Base-by-base conservation (phyloP, 345 rosid genomes). In the Lepidium didymum region DNA sequence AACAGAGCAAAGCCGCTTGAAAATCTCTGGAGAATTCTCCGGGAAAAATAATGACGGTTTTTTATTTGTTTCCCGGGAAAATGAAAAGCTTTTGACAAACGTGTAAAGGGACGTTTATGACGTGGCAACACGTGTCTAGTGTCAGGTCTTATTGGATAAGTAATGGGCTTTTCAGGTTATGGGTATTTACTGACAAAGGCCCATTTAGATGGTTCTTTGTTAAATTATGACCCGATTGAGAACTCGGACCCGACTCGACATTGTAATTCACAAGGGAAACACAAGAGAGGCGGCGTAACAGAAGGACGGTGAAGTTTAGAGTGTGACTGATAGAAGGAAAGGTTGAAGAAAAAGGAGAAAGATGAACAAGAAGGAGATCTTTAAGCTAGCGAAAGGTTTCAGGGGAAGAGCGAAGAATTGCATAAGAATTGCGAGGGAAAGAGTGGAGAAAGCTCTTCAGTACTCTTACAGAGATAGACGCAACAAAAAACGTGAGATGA, bases 401-500 rank as follows among this genome's bases (percentile, higher is more conserved):
- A 81, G 95, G 62, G 97, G 97, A 63, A 86, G 95, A 76, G 97
- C 97, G 3, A 94, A 93, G 82, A 93, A 90, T 54, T 90, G 96
- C 79, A 93, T 88, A 55, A 81, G 92, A 69, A 88, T 93, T 33
- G 96, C 97, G 5, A 79, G 97, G 77, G 97, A 88, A 71, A 83
- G 96, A 73, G 97, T 90, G 4, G 98, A 93, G 91, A 93, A 93
- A 81, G 98, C 98, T 11, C 77, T 93, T 69, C 95, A 88, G 70
- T 90, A 90, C 75, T 93, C 92, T 36, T 93, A 93, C 76, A 83
- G 96, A 76, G 99, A 94, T 66, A 84, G 97, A 16, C 91, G 96
- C 72, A 91, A 86, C 83, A 93, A 93, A 83, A 93, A 93, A 79
- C 88, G 97, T 3, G 97, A 91, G 78, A 94, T 94, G 97, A 88